A percentile compares a stretch with the other conserved stretches of the same genome.
phyloP scores from a whole-genome alignment of 768 basidiomycete species.

The Mycena polygramma region DNA sequence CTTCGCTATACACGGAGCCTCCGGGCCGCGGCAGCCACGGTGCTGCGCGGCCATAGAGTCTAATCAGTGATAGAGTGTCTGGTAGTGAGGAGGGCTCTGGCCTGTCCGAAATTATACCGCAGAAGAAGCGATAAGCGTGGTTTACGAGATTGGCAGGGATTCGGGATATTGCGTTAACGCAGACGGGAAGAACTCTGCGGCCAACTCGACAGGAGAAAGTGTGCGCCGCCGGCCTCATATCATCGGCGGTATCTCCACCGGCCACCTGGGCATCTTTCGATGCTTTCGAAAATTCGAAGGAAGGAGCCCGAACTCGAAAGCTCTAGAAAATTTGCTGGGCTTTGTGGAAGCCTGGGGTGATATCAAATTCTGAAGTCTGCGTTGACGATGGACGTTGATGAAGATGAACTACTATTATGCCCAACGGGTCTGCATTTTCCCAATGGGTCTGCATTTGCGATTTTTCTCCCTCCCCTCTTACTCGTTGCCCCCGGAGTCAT shows the following conservation, averaged over 20 bases:
- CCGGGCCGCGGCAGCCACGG: slow-evolving; percentile 1
- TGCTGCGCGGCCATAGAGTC: not conserved
- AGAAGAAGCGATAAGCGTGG: not conserved
- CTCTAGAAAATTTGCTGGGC: not conserved
- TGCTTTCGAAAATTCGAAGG: not conserved
- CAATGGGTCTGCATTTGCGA: too few species aligned
- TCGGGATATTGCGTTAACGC: not conserved
- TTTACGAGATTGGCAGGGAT: not conserved
- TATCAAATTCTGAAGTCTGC: too few species aligned
- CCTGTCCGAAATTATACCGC: slow-evolving; percentile 26
- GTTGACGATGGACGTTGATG: too few species aligned
- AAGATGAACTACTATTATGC: too few species aligned
- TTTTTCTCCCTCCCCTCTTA: too few species aligned
- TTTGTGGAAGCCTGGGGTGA: too few species aligned
- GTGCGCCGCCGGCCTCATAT: too few species aligned
- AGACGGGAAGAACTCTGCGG: too few species aligned
- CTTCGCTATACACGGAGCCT: not conserved
- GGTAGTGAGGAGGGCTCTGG: not conserved
- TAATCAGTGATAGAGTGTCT: not conserved
- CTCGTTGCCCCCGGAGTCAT: too few species aligned
- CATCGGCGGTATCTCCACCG: too few species aligned
- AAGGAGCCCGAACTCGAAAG: not conserved
- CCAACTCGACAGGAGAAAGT: too few species aligned
- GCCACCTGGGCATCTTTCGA: not conserved
- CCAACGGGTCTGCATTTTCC: too few species aligned